Base-by-base conservation (phyloP, 306 rosid species). In the Canavalia gladiata region DNA sequence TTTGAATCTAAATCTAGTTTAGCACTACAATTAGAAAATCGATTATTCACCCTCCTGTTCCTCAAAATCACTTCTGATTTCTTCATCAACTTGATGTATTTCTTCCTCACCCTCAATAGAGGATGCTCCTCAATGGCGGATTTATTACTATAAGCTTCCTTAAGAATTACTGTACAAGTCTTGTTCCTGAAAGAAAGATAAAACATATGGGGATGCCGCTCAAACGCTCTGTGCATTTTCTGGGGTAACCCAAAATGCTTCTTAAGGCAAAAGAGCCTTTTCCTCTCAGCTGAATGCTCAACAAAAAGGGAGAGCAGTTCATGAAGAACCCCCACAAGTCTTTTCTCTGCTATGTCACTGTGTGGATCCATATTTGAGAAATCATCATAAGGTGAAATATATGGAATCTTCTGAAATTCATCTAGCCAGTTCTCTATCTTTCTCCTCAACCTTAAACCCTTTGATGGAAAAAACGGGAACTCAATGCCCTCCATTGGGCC, bases 281-380 rank as follows among this genome's bases (percentile, higher is more conserved):
- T 91, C 87, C 97, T 90, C 85, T 92, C 92, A 0, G 94, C 95
- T 25, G 97, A 90, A 87, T 95, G 94, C 49, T 91, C 97, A 51
- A 95, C 97, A 80, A 91, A 92, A 52, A 95, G 88, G 83, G 92
- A 72, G 69, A 92, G 88, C 81, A 95, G 35, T 73, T 95, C 98
- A 81, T 95, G 97, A 76, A 95, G 92, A 83, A 95, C 41, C 34
- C 92, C 98, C 82, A 90, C 89, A 2, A 95, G 74, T 64, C 97
- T 87, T 78, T 92, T 95, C 89, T 95, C 97, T 0, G 92, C 91
- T 46, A 87, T 56, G 64, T 92, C 97, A 85, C 91, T 73, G 47
- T 84, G 58, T 8, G 92, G 89, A 79, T 87, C 89, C 86, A 92
- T 80, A 74, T 74, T 73, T 3, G 88, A 86, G 77, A 75, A 86